Conservation (phyloP, 2,329 filamentous ascomycete species). For the Fusarium subglutinans region DNA sequence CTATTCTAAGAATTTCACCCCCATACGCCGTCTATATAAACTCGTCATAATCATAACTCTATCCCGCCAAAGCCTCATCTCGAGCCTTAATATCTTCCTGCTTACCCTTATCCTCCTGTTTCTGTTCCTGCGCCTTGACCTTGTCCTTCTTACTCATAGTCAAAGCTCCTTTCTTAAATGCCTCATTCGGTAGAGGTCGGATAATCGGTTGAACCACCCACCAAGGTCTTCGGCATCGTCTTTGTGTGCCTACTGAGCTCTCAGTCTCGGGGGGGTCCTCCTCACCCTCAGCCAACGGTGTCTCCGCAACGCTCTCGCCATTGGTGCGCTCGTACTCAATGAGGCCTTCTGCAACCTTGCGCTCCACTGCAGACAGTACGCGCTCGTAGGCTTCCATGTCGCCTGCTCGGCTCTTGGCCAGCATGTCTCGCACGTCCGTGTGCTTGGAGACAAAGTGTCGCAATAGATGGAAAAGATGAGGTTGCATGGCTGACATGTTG, state of each 20-base stretch:
- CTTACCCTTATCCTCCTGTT: conserved; percentile 34
- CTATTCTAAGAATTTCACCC: background rate
- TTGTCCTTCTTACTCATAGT: conserved; percentile 76
- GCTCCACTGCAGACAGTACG: conserved; percentile 79
- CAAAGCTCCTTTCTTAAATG: conserved; percentile 81
- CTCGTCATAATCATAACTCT: background rate
- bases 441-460: conserved; percentile 82
- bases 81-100: conserved; percentile 40
- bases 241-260: conserved; percentile 74
- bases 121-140: conserved; percentile 48
- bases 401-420: conserved; percentile 74
- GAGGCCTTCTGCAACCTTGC: conserved; percentile 76
- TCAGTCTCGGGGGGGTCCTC: conserved; percentile 57
- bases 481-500: conserved; percentile 84
- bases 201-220: conserved; percentile 89
- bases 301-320: conserved; percentile 59
- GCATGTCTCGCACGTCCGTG: conserved; percentile 84
- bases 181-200: conserved; percentile 86
- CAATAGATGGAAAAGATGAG: conserved; percentile 92
- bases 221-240: conserved; percentile 81
- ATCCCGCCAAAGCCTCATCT: conserved; percentile 42
- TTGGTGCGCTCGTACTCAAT: conserved; percentile 69
- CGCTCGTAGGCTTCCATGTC: conserved; percentile 82
- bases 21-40: conserved; percentile 30
- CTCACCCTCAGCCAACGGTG: conserved; percentile 42